Evolutionary conservation across 306 rosid species (phyloP).

Genomic region (Fragaria nilgerrensis): DNA sequence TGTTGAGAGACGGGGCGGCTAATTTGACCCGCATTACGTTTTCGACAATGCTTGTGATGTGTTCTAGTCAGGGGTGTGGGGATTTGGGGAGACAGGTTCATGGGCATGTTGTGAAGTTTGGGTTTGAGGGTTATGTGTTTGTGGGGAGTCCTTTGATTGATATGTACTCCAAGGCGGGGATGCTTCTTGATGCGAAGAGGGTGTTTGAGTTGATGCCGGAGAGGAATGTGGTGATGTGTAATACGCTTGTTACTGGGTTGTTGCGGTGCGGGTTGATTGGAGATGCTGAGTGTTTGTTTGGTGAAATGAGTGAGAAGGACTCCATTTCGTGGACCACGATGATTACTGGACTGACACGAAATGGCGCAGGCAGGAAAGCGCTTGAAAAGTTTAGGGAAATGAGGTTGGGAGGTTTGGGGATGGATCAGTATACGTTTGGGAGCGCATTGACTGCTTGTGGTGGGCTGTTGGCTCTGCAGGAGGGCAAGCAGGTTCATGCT

Average conservation of each 20-base stretch:
- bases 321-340: constrained; percentile 81
- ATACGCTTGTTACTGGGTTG: constrained; percentile 67
- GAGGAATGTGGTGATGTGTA: constrained; percentile 71
- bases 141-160: constrained; percentile 86
- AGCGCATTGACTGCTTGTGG: constrained; percentile 90
- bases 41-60: constrained; percentile 72
- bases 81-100: constrained; percentile 73
- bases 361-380: constrained; percentile 58
- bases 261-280: constrained; percentile 56
- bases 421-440: constrained; percentile 89
- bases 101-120: constrained; percentile 70
- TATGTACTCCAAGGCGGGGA: constrained; percentile 70
- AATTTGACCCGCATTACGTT: constrained; percentile 60
- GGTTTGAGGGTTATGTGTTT: constrained; percentile 59
- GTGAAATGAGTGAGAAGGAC: constrained; percentile 62
- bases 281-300: constrained; percentile 53
- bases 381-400: constrained; percentile 54
- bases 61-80: constrained; percentile 47
- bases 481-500: constrained; percentile 84
- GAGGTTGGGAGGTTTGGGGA: constrained; percentile 49
- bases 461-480: constrained; percentile 52
- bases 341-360: constrained; percentile 73
- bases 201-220: constrained; percentile 56
- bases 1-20: constrained; percentile 46
- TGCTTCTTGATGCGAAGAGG: constrained; percentile 50